Base-by-base conservation (phyloP, 495 filamentous ascomycete species). In the Neurospora terricola region DNA sequence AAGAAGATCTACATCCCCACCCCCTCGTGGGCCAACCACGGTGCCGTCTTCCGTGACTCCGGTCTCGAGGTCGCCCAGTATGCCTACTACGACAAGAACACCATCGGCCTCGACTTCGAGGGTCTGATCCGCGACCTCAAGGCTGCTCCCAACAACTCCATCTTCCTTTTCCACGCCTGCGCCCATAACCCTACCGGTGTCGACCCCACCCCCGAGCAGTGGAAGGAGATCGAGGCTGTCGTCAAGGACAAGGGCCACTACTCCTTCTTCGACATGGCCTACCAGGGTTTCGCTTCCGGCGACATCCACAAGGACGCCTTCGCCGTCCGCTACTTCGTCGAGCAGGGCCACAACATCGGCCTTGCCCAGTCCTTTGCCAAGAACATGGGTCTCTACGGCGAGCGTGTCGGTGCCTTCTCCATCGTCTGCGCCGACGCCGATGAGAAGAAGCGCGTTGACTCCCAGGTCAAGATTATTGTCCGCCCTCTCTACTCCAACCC, bases 361-460 rank as follows among this genome's bases (percentile, higher is more conserved):
- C 89, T 99, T 74, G 90, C 93, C 77, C 96, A 99, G 87, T 94
- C 92, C 71, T 99, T 99, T 83, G 96, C 96, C 81, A 99, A 99
- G 92, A 99, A 99, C 89, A 99, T 99, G 96, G 96, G 96, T 84
- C 92, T 99, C 75, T 99, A 99, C 80, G 96, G 96, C 81, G 96
- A 99, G 88, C 95, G 96, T 85, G 94, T 97, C 71, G 96, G 96
- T 79, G 94, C 94, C 72, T 99, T 99, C 89, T 97, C 93, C 72
- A 88, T 98, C 72, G 90, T 97, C 75, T 92, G 91, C 81, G 92
- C 88, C 71, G 90, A 90, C 69, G 85, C 90, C 73, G 95, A 93
- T 76, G 96, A 98, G 90, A 94, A 93, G 88, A 96, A 93, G 87
- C 93, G 95, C 71, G 89, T 99, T 72, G 96, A 98, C 78, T 97